phyloP scores from a whole-genome alignment of 352 stramenopile species.

The Globisporangium mamillatum region DNA sequence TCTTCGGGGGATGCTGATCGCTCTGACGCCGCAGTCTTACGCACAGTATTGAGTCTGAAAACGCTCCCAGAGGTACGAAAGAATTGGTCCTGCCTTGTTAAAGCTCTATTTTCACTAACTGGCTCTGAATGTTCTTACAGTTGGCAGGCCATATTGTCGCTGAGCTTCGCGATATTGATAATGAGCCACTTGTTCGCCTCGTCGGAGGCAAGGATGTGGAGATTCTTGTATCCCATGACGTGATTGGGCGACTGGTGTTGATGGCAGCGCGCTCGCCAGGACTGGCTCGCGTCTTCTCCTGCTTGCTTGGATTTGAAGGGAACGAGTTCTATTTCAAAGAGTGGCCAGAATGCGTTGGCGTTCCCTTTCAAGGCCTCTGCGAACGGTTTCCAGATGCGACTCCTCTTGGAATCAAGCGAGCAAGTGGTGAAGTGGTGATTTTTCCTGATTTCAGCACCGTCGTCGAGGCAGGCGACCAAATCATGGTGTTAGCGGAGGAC shows the following conservation, averaged over 20 bases:
- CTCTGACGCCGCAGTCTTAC: conserved; percentile 72
- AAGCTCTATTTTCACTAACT: not conserved
- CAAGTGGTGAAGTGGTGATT: conserved; percentile 58
- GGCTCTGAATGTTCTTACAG: conserved; percentile 16
- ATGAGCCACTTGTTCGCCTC: conserved; percentile 72
- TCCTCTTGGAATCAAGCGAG: conserved; percentile 73
- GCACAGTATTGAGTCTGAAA: conserved; percentile 81
- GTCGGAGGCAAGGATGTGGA: conserved; percentile 79
- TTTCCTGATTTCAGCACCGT: conserved; percentile 34
- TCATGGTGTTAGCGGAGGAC: conserved; percentile 86
- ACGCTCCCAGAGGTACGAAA: conserved; percentile 48
- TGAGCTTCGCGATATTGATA: conserved; percentile 88
- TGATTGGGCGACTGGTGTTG: conserved; percentile 86
- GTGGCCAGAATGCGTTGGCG: conserved; percentile 75
- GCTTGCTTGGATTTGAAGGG: conserved; percentile 82
- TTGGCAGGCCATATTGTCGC: conserved; percentile 79
- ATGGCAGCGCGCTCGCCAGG: conserved; percentile 82
- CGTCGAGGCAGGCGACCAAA: conserved; percentile 55
- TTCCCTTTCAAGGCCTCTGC: conserved; percentile 58
- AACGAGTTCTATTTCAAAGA: conserved; percentile 90
- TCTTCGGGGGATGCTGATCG: conserved; percentile 73
- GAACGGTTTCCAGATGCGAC: conserved; percentile 81
- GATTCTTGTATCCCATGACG: conserved; percentile 84
- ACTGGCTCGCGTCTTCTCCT: conserved; percentile 65
- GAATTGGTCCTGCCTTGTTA: not conserved